Evolutionary conservation across 345 rosid genomes (phyloP).

Genomic region (Psidium friedrichsthalianum): DNA sequence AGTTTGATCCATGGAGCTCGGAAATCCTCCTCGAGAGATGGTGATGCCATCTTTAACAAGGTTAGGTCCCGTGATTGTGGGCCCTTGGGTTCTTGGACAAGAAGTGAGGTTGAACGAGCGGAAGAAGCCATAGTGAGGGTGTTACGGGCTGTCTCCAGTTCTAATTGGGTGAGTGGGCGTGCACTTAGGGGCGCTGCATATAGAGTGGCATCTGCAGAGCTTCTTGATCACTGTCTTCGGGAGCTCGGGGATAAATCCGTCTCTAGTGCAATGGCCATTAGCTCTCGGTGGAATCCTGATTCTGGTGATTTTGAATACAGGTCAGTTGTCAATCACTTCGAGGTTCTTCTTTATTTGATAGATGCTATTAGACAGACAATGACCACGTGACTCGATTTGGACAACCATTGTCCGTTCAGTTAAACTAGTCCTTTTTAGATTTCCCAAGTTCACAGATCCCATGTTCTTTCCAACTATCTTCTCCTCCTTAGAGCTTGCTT

Average conservation of each 20-base stretch:
- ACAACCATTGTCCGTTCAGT: neutral
- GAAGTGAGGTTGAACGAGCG: constrained; percentile 30
- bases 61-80: neutral
- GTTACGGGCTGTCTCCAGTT: constrained; percentile 45
- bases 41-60: constrained; percentile 15
- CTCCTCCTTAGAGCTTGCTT: neutral
- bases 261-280: constrained; percentile 33
- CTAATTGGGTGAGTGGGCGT: constrained; percentile 54
- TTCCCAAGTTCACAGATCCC: neutral
- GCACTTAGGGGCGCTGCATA: constrained; percentile 53
- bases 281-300: constrained; percentile 27
- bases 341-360: neutral
- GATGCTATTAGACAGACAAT: neutral
- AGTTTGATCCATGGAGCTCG: constrained; percentile 29
- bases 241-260: constrained; percentile 36
- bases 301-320: constrained; percentile 48
- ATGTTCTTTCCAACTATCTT: neutral
- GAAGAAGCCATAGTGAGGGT: constrained; percentile 54
- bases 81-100: constrained; percentile 25
- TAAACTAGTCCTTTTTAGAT: neutral
- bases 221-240: constrained; percentile 51
- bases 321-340: constrained; percentile 8
- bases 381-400: neutral
- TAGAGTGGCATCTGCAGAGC: constrained; percentile 35
- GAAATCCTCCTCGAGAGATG: constrained; percentile 21